Base-by-base conservation (phyloP, 306 rosid genomes). In the Corylus avellana region DNA sequence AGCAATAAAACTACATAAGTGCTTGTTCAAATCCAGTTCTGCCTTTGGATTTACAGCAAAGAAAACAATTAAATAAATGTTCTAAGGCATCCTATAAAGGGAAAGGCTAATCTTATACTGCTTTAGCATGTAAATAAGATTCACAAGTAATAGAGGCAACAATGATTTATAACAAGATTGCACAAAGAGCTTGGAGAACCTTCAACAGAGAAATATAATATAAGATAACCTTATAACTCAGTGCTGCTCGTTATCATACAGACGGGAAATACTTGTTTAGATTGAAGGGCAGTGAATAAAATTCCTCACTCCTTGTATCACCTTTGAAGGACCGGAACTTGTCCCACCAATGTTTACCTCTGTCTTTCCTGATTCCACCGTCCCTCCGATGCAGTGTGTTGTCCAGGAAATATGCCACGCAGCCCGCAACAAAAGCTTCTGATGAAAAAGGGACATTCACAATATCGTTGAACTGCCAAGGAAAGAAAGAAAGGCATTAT, bases 271-370 rank as follows among this genome's bases (percentile, higher is more conserved):
- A 93, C 78, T 96, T 96, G 90, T 96, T 93, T 12, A 93, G 94
- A 61, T 93, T 96, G 92, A 91, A 93, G 48, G 99, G 99, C 59
- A 93, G 83, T 35, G 98, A 90, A 86, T 93, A 96, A 82, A 96
- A 96, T 82, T 96, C 99, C 75, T 93, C 98, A 12, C 96, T 93
- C 79, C 99, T 90, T 11, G 89, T 47, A 37, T 96, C 99, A 4
- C 92, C 87, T 84, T 89, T 91, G 84, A 84, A 96, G 59, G 97
- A 89, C 70, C 79, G 54, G 87, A 85, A 96, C 87, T 93, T 96
- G 84, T 93, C 97, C 99, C 99, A 96, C 97, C 98, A 96, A 73
- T 90, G 90, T 79, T 91, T 96, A n/a, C 99, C 99, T 20, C 98
- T 83, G 85, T 96, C 99, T 83, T 96, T 96, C 81, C 94, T 79